phyloP scores from a whole-genome alignment of 2,329 filamentous ascomycete species.

The Curvularia hawaiiensis region DNA sequence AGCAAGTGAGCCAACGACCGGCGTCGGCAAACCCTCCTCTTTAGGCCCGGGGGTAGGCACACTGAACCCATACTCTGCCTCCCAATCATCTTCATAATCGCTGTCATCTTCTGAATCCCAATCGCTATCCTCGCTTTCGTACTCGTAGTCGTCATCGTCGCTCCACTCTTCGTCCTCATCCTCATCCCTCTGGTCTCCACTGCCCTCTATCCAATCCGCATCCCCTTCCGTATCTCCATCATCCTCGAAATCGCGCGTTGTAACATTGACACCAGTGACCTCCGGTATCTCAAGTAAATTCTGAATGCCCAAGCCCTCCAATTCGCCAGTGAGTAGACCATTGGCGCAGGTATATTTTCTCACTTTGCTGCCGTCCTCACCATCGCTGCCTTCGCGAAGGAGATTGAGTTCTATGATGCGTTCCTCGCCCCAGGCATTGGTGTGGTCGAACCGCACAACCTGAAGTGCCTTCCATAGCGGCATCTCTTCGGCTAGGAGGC shows the following conservation, averaged over 20 bases:
- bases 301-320: not conserved
- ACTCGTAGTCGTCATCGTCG: conserved; percentile 13
- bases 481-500: not conserved
- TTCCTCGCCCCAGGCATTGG: conserved; percentile 7
- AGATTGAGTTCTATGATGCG: conserved; percentile 7
- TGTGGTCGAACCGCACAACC: conserved; percentile 1
- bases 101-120: conserved; percentile 17
- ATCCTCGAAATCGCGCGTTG: conserved; percentile 7
- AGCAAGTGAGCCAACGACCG: not conserved
- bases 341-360: not conserved
- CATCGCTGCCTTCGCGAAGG: not conserved
- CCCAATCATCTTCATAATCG: conserved; percentile 18
- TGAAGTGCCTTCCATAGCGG: conserved; percentile 8
- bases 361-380: not conserved
- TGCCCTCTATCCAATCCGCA: conserved; percentile 5
- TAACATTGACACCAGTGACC: not conserved
- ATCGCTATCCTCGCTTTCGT: conserved; percentile 12
- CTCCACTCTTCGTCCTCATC: conserved; percentile 9
- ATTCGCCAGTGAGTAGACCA: conserved; percentile 1
- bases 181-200: not conserved
- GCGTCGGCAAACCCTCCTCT: not conserved
- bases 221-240: conserved; percentile 8
- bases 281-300: not conserved
- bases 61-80: conserved; percentile 12
- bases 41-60: not conserved